Evolutionary conservation across 176 grass and related monocot species (phyloP), one percentile per base, ranked within the genome.

Genomic region (Carex myosuroides): DNA sequence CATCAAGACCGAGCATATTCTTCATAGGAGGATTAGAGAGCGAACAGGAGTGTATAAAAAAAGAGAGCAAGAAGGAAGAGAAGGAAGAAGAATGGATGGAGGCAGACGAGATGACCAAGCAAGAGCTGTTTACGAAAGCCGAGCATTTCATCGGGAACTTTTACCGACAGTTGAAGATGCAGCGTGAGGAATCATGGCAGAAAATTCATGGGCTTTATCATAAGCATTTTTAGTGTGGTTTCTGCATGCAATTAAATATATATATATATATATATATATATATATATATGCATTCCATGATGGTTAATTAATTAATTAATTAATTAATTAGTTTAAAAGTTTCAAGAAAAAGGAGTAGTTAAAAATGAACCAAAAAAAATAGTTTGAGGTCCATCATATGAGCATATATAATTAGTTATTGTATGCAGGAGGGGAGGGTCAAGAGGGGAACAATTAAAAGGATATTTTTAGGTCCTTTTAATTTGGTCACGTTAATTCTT

Each of bases 151-250:
- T 95, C 58, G 85, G 85, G 18, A 88, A 91, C 74, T 95, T 95
- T 83, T 91, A 95, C 85, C 89, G 69, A 74, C 93, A 92, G 83
- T 84, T 92, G 48, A 90, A 89, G 88, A 92, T 92, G 88, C 93
- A 95, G 74, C 73, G 93, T 39, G 85, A 92, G 82, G 85, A 89
- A n/a, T 95, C 93, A 3, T 95, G 90, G 90, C 86, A 95, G 79
- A 95, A 95, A 87, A 79, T 95, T 20, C 87, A 95, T 74, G 90
- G 83, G 8, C 64, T 92, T 21, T 90, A 79, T 62, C 61, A 79
- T 30, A 90, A 81, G 74, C 58, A 85, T 3, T 87, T 90, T 8
- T 90, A 90, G 85, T 8, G 8, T 2, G 8, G 5, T 70, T 54
- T 83, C 29, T 63, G 5, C 6, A 70, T 63, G 5, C 6, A 70